Evolutionary conservation across 1,139 yeast species (phyloP).

Genomic region (Suhomyces taliae): DNA sequence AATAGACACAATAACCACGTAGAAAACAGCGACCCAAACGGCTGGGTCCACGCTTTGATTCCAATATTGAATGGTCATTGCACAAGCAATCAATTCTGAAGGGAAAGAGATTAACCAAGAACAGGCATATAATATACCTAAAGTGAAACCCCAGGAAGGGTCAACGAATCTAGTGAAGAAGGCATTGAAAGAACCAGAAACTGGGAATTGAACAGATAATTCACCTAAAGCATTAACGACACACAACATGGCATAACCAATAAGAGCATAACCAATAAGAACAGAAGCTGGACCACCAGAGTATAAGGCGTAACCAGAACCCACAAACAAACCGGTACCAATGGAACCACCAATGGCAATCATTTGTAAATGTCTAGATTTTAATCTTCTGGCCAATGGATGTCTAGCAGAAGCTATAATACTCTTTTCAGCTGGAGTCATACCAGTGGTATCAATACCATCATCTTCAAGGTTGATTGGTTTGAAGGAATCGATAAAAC

Average conservation of each 20-base stretch:
- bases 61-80: conserved; percentile 34
- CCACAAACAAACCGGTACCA: conserved; percentile 55
- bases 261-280: conserved; percentile 22
- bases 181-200: conserved; percentile 32
- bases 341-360: conserved; percentile 31
- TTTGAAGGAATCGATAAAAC: conserved; percentile 39
- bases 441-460: conserved; percentile 32
- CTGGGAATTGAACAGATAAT: conserved; percentile 31
- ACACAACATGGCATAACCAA: conserved; percentile 27
- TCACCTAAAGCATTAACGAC: conserved; percentile 32
- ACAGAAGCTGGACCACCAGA: conserved; percentile 64
- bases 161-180: conserved; percentile 31
- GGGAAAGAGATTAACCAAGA: conserved; percentile 36
- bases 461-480: conserved; percentile 43
- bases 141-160: conserved; percentile 32
- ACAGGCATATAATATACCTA: conserved; percentile 36
- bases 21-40: conserved; percentile 51
- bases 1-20: conserved; percentile 36
- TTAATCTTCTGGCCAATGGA: conserved; percentile 27
- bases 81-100: conserved; percentile 34
- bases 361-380: conserved; percentile 28
- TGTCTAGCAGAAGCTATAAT: conserved; percentile 31
- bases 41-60: conserved; percentile 18
- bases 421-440: conserved; percentile 36
- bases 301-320: conserved; percentile 67